Conservation (phyloP, 768 basidiomycete genomes). For the Cubamyces sp. region DNA sequence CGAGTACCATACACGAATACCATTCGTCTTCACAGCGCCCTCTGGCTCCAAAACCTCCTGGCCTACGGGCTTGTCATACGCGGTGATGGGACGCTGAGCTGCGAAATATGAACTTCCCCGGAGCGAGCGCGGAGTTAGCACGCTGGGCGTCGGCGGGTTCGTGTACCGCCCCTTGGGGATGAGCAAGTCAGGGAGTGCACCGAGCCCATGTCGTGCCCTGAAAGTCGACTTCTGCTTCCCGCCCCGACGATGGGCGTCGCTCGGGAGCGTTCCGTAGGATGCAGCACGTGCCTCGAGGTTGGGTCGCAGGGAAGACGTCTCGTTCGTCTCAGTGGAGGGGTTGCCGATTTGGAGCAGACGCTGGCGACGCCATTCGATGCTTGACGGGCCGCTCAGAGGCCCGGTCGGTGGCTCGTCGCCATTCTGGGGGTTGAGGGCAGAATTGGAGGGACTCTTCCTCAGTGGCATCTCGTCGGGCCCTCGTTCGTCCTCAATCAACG, state of each 20-base stretch:
- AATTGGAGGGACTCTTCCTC: conserved; percentile 9
- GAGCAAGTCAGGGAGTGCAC: conserved; percentile 42
- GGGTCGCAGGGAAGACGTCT: conserved; percentile 32
- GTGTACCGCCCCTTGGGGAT: conserved; percentile 36
- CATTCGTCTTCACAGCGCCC: conserved; percentile 73
- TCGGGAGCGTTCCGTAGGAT: conserved; percentile 61
- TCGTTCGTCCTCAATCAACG: neutral
- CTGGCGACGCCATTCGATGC: conserved; percentile 62
- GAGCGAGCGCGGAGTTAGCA: conserved; percentile 42
- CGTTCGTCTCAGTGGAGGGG: conserved; percentile 11
- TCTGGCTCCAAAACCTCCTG: conserved; percentile 43
- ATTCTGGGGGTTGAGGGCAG: neutral
- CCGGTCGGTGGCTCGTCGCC: conserved; percentile 34
- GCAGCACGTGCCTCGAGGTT: conserved; percentile 29
- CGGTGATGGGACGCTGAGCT: conserved; percentile 66
- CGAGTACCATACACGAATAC: conserved; percentile 91
- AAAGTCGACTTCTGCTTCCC: conserved; percentile 30
- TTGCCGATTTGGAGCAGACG: conserved; percentile 60
- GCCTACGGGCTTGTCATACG: conserved; percentile 62
- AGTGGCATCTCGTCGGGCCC: conserved; percentile 14
- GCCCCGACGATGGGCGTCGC: conserved; percentile 7
- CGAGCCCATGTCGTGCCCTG: conserved; percentile 40
- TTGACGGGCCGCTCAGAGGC: conserved; percentile 53
- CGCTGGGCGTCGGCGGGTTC: conserved; percentile 39
- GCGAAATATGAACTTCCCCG: conserved; percentile 37